These are phyloP conservation scores for Leccinum subtestaceum DNA, from an alignment of 768 basidiomycete genomes.

Conservation along the genomic window DNA sequence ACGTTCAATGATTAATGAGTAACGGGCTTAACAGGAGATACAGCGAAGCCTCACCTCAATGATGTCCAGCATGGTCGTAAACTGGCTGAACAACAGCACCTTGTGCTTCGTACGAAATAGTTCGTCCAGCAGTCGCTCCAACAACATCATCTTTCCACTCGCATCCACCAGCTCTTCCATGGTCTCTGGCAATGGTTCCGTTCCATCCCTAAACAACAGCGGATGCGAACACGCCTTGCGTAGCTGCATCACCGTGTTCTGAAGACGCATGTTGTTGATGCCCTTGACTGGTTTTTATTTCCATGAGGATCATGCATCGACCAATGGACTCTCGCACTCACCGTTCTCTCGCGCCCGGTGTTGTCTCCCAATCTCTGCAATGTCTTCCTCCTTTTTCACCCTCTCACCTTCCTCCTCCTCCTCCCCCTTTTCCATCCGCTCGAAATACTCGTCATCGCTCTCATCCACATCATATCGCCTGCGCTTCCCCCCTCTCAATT, in stretches of 20 bases:
- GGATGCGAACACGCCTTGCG: slow-evolving; percentile 96
- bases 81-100: slow-evolving; percentile 87
- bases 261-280: slow-evolving; percentile 89
- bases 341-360: slow-evolving; percentile 59
- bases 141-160: slow-evolving; percentile 96
- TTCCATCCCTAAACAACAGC: slow-evolving; percentile 65
- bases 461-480: slow-evolving; percentile 57
- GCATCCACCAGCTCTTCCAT: slow-evolving; percentile 80
- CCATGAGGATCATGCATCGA: slow-evolving; percentile 4
- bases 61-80: slow-evolving; percentile 94
- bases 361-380: slow-evolving; percentile 53
- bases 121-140: slow-evolving; percentile 82
- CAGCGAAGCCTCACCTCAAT: slow-evolving; percentile 63
- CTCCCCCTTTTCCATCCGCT: slow-evolving; percentile 52
- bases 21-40: not conserved
- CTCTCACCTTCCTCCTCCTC: slow-evolving; percentile 41
- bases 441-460: slow-evolving; percentile 63
- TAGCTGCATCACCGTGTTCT: slow-evolving; percentile 96
- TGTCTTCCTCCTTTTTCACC: slow-evolving; percentile 41
- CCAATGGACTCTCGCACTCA: slow-evolving; percentile 32
- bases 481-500: slow-evolving; percentile 35
- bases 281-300: slow-evolving; percentile 55
- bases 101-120: slow-evolving; percentile 81
- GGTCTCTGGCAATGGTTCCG: slow-evolving; percentile 42
- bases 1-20: not conserved